phyloP scores from a whole-genome alignment of 441 rosid genomes.

The Adansonia madagascariensis region DNA sequence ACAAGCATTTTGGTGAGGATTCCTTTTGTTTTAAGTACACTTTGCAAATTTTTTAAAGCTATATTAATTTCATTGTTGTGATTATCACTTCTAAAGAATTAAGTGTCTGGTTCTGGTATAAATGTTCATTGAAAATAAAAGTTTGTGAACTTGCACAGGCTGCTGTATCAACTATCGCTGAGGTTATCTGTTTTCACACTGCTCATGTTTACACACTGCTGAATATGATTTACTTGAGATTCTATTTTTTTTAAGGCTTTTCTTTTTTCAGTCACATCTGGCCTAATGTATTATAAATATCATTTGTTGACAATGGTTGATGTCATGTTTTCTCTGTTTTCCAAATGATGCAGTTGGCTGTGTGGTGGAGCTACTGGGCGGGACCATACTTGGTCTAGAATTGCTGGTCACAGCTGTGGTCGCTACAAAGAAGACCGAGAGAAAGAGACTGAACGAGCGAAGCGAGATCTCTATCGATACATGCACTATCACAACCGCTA shows the following conservation, averaged over 20 bases:
- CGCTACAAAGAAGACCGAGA: constrained; percentile 67
- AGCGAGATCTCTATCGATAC: constrained; percentile 75
- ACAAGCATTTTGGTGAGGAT: constrained; percentile 72
- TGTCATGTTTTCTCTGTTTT: constrained; percentile 15
- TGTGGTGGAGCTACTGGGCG: constrained; percentile 82
- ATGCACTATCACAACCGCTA: constrained; percentile 82
- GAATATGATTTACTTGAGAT: not conserved
- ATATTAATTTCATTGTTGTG: not conserved
- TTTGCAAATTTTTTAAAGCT: not conserved
- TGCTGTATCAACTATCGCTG: not conserved
- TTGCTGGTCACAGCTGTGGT: constrained; percentile 72
- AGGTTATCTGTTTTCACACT: not conserved
- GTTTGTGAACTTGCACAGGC: constrained; percentile 2
- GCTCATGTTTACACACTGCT: not conserved
- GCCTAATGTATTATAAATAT: too few species aligned
- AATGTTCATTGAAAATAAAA: not conserved
- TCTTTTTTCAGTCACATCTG: too few species aligned
- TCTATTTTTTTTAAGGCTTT: not conserved
- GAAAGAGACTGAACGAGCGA: constrained; percentile 61
- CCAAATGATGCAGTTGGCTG: constrained; percentile 57
- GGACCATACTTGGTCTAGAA: constrained; percentile 73
- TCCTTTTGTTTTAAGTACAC: constrained; percentile 6
- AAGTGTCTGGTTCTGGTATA: not conserved
- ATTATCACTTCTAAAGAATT: not conserved
- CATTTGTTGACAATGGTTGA: too few species aligned